Base-by-base conservation (phyloP, 2,329 filamentous ascomycete species). In the Nakataea oryzae region DNA sequence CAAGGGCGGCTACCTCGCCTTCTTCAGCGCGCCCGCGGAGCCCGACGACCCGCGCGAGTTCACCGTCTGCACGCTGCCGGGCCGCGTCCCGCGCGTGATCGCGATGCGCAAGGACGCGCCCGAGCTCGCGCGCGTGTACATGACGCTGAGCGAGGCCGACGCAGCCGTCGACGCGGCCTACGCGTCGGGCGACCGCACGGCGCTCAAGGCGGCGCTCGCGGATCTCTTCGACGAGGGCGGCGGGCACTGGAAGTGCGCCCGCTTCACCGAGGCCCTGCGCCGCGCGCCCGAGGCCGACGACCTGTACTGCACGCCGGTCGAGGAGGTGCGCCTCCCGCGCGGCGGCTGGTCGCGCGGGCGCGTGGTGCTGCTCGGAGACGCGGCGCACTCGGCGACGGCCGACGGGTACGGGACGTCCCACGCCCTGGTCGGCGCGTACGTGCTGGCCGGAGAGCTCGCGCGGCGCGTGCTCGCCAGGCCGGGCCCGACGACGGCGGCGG, bases 341-440 rank as follows among this genome's bases (percentile, higher is more conserved):
- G 54, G 63, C 24, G 60, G 64, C 8, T 83, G 76, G 79, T 76
- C 72, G 2, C 69, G 69, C 0, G 78, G 79, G 0, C 76, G 81
- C 0, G 75, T 84, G 2, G 77, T 74, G 1, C 71, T 85, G 0
- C 61, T 85, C 0, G 84, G 83, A 0, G 83, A 87, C 65, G 80
- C 84, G 1, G 41, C 41, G 41, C 41, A 47, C 41, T 13, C 41
- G 11, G 14, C 17, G 41, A n/a, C 17, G 41, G 41, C 14, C 41
- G n/a, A 21, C 41, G 82, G 71, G 0, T 80, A 78, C 65, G 82
- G 83, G 0, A 83, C 81, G 0, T 79, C 77, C 1, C 66, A 74
- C 0, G 76, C 77, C 0, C 66, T 86, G 0, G 67, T 80, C 0
- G 78, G 78, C 0, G 80, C 81, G 0, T 86, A 86, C 66, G 70